Percentiles rank a stretch among this genome's conserved stretches.
Evolutionary conservation across 768 basidiomycete species (phyloP).

Genomic region (Phaeotremella fagi): DNA sequence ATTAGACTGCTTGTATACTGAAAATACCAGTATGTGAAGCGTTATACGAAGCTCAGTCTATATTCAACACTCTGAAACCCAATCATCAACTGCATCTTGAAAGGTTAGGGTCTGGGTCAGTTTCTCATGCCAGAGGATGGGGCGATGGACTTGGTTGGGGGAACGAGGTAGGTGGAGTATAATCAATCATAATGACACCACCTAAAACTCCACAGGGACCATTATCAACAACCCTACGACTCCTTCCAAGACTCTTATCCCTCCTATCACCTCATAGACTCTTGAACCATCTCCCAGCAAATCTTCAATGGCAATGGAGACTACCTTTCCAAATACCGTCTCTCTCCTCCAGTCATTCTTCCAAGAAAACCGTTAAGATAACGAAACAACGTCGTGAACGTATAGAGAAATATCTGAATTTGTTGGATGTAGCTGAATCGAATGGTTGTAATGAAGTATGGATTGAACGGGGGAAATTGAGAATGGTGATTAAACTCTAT

Average conservation of each 20-base stretch:
- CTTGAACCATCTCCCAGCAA: constrained; percentile 15
- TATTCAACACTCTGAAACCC: constrained; percentile 24
- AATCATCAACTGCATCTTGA: constrained; percentile 26
- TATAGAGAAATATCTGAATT: constrained; percentile 21
- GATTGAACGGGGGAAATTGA: constrained; percentile 19
- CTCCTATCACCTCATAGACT: constrained; percentile 22
- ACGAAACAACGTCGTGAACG: constrained; percentile 20
- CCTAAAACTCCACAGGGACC: constrained; percentile 22
- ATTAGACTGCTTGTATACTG: too few species aligned
- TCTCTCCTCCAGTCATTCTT: not conserved
- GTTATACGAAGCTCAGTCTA: constrained; percentile 21
- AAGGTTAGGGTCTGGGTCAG: constrained; percentile 20
- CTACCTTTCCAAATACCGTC: constrained; percentile 6
- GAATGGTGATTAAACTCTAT: constrained; percentile 31
- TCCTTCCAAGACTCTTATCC: constrained; percentile 33
- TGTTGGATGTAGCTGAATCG: constrained; percentile 28
- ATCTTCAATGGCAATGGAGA: too few species aligned
- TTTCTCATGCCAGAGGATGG: constrained; percentile 25
- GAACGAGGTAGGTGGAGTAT: constrained; percentile 23
- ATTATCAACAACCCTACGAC: constrained; percentile 27
- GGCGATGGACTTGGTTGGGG: constrained; percentile 49
- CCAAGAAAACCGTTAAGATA: constrained; percentile 5
- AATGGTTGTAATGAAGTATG: constrained; percentile 27
- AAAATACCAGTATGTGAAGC: constrained; percentile 32
- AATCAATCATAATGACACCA: not conserved